These are phyloP conservation scores for Brettanomyces nanus DNA, from an alignment of 805 yeast genomes.

Conservation along the genomic window DNA sequence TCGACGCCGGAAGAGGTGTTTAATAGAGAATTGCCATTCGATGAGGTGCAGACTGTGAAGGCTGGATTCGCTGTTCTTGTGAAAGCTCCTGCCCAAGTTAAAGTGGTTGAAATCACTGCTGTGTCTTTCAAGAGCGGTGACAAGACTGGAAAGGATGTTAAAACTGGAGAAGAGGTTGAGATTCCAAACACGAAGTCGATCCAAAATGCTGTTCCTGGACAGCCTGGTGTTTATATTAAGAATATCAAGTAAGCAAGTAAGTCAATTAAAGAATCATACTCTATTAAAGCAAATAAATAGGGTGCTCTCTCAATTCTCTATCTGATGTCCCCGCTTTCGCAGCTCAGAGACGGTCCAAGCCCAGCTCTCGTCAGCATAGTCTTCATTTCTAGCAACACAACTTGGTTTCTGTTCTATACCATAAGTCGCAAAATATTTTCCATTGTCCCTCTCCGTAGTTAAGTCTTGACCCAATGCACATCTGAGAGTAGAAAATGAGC, in stretches of 20 bases:
- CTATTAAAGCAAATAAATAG: no score
- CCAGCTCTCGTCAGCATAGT: slow-evolving; percentile 65
- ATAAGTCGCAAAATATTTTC: slow-evolving; percentile 56
- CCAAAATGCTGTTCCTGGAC: slow-evolving; percentile 86
- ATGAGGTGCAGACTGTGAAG: slow-evolving; percentile 63
- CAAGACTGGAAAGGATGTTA: slow-evolving; percentile 51
- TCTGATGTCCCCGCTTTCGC: slow-evolving; percentile 38
- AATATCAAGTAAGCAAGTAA: slow-evolving; percentile 27
- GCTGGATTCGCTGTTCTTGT: slow-evolving; percentile 46
- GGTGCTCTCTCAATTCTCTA: slow-evolving; percentile 12
- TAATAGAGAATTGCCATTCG: slow-evolving; percentile 79
- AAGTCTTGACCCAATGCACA: slow-evolving; percentile 51
- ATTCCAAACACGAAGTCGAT: slow-evolving; percentile 60
- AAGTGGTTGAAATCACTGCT: slow-evolving; percentile 49
- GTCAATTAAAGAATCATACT: background rate
- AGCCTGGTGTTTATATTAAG: slow-evolving; percentile 75
- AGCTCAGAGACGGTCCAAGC: slow-evolving; percentile 66
- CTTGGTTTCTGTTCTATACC: slow-evolving; percentile 55
- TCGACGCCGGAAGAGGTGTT: slow-evolving; percentile 75
- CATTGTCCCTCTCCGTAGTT: slow-evolving; percentile 49
- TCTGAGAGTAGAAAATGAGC: slow-evolving; percentile 54
- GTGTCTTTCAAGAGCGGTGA: slow-evolving; percentile 59
- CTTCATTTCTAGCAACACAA: slow-evolving; percentile 44
- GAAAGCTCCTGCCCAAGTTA: slow-evolving; percentile 54
- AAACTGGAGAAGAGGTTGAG: slow-evolving; percentile 63